A percentile compares a stretch with the other conserved stretches of the same genome.
Evolutionary conservation across 441 rosid genomes (phyloP).

Genomic region (Pelargonium cotyledonis): DNA sequence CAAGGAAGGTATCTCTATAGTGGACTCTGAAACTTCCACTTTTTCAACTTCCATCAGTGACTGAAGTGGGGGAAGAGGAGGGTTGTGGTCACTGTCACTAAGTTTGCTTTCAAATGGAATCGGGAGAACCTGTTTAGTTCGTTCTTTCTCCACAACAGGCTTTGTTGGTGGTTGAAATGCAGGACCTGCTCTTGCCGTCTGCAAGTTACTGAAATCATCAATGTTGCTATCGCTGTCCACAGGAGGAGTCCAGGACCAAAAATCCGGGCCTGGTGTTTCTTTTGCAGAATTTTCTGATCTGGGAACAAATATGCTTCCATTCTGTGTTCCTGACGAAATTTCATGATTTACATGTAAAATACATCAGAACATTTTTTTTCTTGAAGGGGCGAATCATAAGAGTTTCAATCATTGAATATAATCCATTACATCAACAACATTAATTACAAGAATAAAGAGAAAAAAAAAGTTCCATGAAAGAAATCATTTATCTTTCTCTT

Average conservation of each 20-base stretch:
- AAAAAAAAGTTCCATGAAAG: too few species aligned
- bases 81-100: constrained; percentile 25
- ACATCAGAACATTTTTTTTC: too few species aligned
- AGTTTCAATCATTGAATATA: too few species aligned
- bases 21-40: constrained; percentile 28
- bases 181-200: constrained; percentile 25
- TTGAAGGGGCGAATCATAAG: too few species aligned
- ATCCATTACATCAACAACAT: too few species aligned
- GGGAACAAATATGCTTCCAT: constrained; percentile 36
- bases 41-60: constrained; percentile 49
- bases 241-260: constrained; percentile 94
- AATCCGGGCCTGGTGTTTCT: constrained; percentile 84
- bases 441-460: too few species aligned
- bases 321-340: constrained; percentile 34
- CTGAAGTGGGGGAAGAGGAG: constrained; percentile 65
- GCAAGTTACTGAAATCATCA: constrained; percentile 21
- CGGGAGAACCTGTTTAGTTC: constrained; percentile 43
- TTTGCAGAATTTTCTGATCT: constrained; percentile 36
- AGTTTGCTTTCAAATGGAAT: constrained; percentile 75
- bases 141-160: constrained; percentile 56
- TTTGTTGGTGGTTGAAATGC: constrained; percentile 28
- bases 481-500: too few species aligned
- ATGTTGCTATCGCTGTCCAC: constrained; percentile 24
- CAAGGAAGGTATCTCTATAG: constrained; percentile 23
- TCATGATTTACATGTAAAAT: too few species aligned